Evolutionary conservation across 108 stramenopile species (phyloP).

Genomic region (Cyclotella kingstonii): DNA sequence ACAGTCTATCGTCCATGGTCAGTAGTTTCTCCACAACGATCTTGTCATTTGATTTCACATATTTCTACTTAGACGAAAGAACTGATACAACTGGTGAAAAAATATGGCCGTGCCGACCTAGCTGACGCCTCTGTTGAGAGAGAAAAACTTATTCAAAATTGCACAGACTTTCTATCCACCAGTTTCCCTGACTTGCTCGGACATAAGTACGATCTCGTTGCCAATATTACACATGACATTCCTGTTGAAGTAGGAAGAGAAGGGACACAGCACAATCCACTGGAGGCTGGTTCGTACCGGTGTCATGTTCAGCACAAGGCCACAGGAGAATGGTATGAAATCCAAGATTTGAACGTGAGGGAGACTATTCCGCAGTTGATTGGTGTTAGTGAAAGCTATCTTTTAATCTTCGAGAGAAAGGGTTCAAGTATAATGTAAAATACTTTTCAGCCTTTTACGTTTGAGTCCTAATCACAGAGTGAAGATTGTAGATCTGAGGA

Average conservation of each 20-base stretch:
- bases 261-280: constrained; percentile 66
- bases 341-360: constrained; percentile 92
- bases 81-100: constrained; percentile 63
- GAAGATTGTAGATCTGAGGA: no score
- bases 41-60: not conserved
- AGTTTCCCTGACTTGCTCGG: constrained; percentile 73
- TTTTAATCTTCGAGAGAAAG: constrained; percentile 89
- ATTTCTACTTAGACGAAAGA: constrained; percentile 50
- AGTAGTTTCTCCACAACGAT: not conserved
- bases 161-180: constrained; percentile 67
- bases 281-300: constrained; percentile 87
- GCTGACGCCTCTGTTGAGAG: constrained; percentile 60
- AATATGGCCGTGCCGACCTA: constrained; percentile 61
- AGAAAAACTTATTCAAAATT: constrained; percentile 66
- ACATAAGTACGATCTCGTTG: constrained; percentile 95
- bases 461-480: no score
- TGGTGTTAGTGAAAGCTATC: constrained; percentile 90
- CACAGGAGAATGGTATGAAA: constrained; percentile 95
- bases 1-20: no score
- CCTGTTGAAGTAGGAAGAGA: constrained; percentile 81
- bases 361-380: constrained; percentile 97
- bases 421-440: not conserved
- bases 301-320: constrained; percentile 90
- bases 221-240: constrained; percentile 92
- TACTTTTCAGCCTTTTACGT: not conserved